These are phyloP conservation scores for Dendrobium officinale DNA, from an alignment of 106 monocot genomes.

Conservation along the genomic window DNA sequence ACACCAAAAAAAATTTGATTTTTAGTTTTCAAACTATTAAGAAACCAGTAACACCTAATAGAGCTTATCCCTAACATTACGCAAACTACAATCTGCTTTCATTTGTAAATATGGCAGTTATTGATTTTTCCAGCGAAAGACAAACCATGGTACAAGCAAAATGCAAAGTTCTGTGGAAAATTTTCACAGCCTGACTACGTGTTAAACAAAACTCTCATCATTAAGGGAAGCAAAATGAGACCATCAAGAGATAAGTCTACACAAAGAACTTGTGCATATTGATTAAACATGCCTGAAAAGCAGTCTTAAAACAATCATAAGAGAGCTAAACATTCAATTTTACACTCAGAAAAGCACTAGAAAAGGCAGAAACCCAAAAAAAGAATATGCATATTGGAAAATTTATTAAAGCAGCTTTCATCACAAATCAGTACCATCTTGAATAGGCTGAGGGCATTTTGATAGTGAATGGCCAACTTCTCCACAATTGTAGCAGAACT, in stretches of 20 bases:
- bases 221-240: too few species aligned
- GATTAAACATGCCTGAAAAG: neutral
- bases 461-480: constrained; percentile 73
- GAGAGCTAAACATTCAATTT: neutral
- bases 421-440: constrained; percentile 49
- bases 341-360: neutral
- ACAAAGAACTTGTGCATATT: too few species aligned
- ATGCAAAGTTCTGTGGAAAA: too few species aligned
- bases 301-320: neutral
- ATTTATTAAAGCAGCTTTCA: neutral
- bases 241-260: too few species aligned
- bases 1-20: too few species aligned
- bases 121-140: too few species aligned
- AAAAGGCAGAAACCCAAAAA: neutral
- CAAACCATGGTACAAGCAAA: too few species aligned
- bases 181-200: too few species aligned
- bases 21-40: neutral
- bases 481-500: constrained; percentile 95
- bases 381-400: neutral
- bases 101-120: too few species aligned
- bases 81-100: neutral
- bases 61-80: neutral
- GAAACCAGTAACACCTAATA: too few species aligned
- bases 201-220: too few species aligned
- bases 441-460: constrained; percentile 62